Percentiles rank a stretch among this genome's conserved stretches.
phyloP scores from a whole-genome alignment of 441 rosid species.

The Gossypium laxum region DNA sequence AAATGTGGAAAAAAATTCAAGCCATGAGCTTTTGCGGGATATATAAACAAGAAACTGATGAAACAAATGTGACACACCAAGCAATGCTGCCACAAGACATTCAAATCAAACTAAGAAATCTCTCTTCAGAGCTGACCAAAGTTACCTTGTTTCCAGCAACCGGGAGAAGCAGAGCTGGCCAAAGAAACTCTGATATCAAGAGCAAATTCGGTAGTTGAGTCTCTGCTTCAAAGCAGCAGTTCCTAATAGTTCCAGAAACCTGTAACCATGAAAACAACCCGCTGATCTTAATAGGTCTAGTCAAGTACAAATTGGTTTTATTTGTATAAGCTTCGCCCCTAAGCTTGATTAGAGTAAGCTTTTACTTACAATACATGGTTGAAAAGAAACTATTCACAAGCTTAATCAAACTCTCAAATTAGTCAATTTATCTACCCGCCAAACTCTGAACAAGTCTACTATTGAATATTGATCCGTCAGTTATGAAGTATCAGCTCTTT shows the following conservation, averaged over 20 bases:
- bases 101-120: background rate
- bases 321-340: slow-evolving; percentile 5
- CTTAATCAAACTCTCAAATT: background rate
- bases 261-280: slow-evolving; percentile 25
- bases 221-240: slow-evolving; percentile 91
- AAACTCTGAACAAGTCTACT: background rate
- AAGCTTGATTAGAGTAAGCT: background rate
- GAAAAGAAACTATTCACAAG: background rate
- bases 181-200: slow-evolving; percentile 71
- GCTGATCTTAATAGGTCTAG: slow-evolving; percentile 7
- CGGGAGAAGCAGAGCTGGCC: slow-evolving; percentile 85
- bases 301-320: slow-evolving; percentile 11
- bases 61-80: background rate
- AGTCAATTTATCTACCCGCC: background rate
- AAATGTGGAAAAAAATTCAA: slow-evolving; percentile 6
- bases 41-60: slow-evolving; percentile 2
- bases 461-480: background rate
- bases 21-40: background rate
- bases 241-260: slow-evolving; percentile 81
- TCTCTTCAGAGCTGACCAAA: background rate
- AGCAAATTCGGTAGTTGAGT: slow-evolving; percentile 72
- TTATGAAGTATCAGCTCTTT: background rate
- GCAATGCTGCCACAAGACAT: background rate
- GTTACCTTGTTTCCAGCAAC: slow-evolving; percentile 78
- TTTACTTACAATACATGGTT: background rate